Evolutionary conservation across 192 early-diverging fungal genomes (phyloP), one percentile per base, ranked within the genome.

Genomic region (Mortierella antarctica): DNA sequence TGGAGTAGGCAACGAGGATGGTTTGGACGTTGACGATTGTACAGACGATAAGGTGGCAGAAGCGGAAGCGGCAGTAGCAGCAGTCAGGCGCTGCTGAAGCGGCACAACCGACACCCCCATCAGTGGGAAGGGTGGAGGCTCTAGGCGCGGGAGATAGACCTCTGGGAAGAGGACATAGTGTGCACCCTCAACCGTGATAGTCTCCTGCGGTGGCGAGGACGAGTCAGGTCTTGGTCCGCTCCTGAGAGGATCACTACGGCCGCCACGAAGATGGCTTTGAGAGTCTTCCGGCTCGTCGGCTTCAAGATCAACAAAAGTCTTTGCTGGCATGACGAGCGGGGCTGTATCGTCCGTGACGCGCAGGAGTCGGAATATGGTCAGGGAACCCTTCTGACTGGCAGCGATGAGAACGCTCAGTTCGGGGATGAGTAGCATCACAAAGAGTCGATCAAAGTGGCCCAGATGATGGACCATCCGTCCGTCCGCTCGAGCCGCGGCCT

Each of bases 391-490:
- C 57, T 83, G 82, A 53, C 72, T 75, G 42, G 82, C 82, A 17
- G 73, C 60, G 15, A 83, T 48, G 21, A 83, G 59, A 5, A 74
- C 45, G 14, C 66, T 53, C 13, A 79, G 39, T 44, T 73, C 82
- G 4, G 82, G 74, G 5, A 83, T 51, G 6, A 83, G 20, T 18
- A 63, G 48, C 65, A 83, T 77, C 21, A 73, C 65, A 70, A 77
- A 73, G 12, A 83, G 46, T 3, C 82, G 74, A 44, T 83, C 82
- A 71, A 68, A 83, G 13, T 75, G 73, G 13, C 73, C 82, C 65
- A 79, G 21, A n/a, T 64, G 61, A 12, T 66, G 65, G 10, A 65
- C 14, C 46, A 70, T 17, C n/a, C 82, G 42, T 41, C 66, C 67
- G 52, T 83, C 82, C 0, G 62, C 73, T 56, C 70, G 42, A n/a